These are phyloP conservation scores for Chlorociboria aeruginascens DNA, from an alignment of 495 filamentous ascomycete genomes.

Conservation along the genomic window DNA sequence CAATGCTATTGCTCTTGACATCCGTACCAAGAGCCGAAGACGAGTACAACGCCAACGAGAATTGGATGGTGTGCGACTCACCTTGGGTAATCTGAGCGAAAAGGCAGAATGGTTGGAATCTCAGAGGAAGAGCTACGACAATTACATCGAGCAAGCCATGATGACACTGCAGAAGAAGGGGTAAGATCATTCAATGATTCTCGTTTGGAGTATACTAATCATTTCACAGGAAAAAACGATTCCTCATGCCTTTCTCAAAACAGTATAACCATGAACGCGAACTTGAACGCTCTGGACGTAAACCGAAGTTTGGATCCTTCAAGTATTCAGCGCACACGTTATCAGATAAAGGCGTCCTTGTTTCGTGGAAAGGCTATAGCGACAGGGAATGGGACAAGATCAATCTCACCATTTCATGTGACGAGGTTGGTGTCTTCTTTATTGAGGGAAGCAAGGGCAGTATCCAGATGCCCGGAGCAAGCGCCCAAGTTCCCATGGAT, in stretches of 20 bases:
- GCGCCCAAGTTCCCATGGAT: slow-evolving; percentile 79
- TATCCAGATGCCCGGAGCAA: slow-evolving; percentile 93
- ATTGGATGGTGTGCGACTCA: slow-evolving; percentile 76
- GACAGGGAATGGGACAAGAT: slow-evolving; percentile 85
- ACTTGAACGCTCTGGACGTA: slow-evolving; percentile 76
- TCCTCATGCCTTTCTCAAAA: slow-evolving; percentile 94
- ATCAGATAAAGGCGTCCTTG: slow-evolving; percentile 84
- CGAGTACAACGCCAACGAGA: slow-evolving; percentile 84
- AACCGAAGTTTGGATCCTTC: slow-evolving; percentile 94
- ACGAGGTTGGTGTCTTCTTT: slow-evolving; percentile 89
- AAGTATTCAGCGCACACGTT: slow-evolving; percentile 88
- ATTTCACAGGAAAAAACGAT: slow-evolving; percentile 59
- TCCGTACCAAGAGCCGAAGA: slow-evolving; percentile 89
- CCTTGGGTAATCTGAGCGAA: slow-evolving; percentile 72
- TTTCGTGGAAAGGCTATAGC: slow-evolving; percentile 69
- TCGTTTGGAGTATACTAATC: slow-evolving; percentile 5
- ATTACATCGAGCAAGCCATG: slow-evolving; percentile 99
- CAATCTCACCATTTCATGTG: slow-evolving; percentile 85
- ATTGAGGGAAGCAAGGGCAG: slow-evolving; percentile 85
- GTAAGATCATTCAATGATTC: slow-evolving; percentile 24
- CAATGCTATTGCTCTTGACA: slow-evolving; percentile 93
- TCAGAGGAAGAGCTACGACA: slow-evolving; percentile 94
- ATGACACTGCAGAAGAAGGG: slow-evolving; percentile 97
- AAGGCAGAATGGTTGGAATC: slow-evolving; percentile 88
- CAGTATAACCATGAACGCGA: slow-evolving; percentile 98